Evolutionary conservation across 2,329 filamentous ascomycete species (phyloP), one percentile per base, ranked within the genome.

Genomic region (Dichotomopilus funicola): DNA sequence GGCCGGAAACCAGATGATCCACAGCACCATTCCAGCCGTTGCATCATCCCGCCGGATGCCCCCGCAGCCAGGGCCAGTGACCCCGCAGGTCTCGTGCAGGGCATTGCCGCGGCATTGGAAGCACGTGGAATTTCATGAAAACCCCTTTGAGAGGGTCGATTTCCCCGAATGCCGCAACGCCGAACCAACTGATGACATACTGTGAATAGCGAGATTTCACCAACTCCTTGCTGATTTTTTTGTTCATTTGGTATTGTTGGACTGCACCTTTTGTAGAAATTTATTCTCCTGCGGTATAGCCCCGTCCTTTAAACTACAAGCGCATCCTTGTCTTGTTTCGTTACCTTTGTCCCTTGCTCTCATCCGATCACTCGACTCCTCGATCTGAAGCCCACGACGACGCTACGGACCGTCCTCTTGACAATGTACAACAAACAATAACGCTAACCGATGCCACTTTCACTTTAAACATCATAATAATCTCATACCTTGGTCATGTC

Each of bases 151-250:
- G 7, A 6, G 27, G 6, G 44, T 6, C 5, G 31, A 31, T 41
- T 43, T 40, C 34, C 42, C 53, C 53, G 53, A 55, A 55, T 44
- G 53, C 53, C 53, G 53, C 53, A 55, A 55, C 43, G 48, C 53
- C 53, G 53, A 55, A 19, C 34, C 33, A 31, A 27, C 33, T 6
- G 48, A 41, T 27, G 40, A 46, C 52, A 41, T 45, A 4, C 40
- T n/a, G 13, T 42, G 11, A 10, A 38, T 38, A 27, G 19, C 19
- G 19, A 27, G 19, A 27, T 27, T 27, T 27, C 19, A 27, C 19
- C 19, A 27, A 27, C 19, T 27, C 19, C 19, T 27, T 27, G 19
- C 19, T 27, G 19, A 27, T 2, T 27, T 27, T 27, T 27, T 27
- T 27, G 19, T 27, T 27, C 19, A 27, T 27, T 27, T 27, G 19